These are phyloP conservation scores for Larix kaempferi DNA, from an alignment of 75 land plant genomes.

Conservation along the genomic window DNA sequence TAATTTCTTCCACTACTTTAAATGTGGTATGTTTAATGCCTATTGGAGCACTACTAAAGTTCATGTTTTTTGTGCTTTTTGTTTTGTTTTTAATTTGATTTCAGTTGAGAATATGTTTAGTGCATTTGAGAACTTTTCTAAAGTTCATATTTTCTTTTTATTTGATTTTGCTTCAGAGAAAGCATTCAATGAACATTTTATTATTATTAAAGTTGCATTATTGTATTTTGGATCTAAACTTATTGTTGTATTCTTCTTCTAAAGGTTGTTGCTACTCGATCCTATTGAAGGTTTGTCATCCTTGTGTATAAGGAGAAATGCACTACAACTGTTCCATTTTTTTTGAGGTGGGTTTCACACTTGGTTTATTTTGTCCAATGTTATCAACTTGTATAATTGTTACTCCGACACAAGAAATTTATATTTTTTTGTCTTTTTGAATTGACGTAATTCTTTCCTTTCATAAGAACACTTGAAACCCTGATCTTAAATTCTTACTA, in stretches of 20 bases:
- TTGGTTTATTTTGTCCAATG: neutral
- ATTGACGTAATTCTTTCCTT: neutral
- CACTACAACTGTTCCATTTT: conserved; percentile 96
- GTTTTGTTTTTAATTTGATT: neutral
- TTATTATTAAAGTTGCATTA: neutral
- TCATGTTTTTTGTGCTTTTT: too few relatives aligned
- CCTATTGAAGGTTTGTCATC: conserved; percentile 52
- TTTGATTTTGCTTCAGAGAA: neutral
- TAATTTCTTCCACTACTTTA: conserved; percentile 82
- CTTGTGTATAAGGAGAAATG: conserved; percentile 94
- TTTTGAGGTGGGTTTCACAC: conserved; percentile 66
- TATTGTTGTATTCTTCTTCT: neutral
- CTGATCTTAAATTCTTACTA: neutral
- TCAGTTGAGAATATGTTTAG: neutral
- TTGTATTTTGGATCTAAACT: neutral
- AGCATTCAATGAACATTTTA: neutral
- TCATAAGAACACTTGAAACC: neutral
- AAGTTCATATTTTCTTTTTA: neutral
- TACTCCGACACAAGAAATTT: neutral
- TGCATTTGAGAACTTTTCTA: neutral
- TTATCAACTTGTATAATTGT: neutral
- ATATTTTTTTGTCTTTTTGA: neutral
- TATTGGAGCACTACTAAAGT: neutral
- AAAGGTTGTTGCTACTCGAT: conserved; percentile 81
- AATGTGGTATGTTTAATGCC: conserved; percentile 53